phyloP scores from a whole-genome alignment of 2,329 filamentous ascomycete species.

The Paecilomyces variotii region DNA sequence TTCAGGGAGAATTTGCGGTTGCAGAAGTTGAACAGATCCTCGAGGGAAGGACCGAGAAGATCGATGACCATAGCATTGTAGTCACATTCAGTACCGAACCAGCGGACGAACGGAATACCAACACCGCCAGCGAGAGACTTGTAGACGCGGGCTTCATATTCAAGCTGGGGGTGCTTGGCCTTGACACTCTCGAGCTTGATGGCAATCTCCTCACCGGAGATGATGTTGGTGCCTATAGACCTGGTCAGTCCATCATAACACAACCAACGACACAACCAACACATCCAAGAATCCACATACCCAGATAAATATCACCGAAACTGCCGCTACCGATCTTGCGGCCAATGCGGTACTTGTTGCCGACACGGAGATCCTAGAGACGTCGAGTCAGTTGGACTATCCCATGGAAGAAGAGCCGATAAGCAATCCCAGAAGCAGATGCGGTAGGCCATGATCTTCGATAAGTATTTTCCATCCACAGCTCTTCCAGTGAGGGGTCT shows the following conservation, averaged over 20 bases:
- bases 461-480: background rate
- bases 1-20: slow-evolving; percentile 99
- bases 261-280: background rate
- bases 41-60: slow-evolving; percentile 86
- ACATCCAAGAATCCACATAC: slow-evolving; percentile 35
- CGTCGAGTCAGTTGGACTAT: slow-evolving; percentile 6
- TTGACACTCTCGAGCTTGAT: slow-evolving; percentile 99
- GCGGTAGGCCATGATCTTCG: background rate
- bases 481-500: background rate
- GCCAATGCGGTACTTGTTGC: slow-evolving; percentile 99
- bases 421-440: background rate
- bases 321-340: slow-evolving; percentile 97
- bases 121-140: slow-evolving; percentile 87
- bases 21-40: slow-evolving; percentile 99
- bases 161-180: slow-evolving; percentile 97
- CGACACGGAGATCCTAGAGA: slow-evolving; percentile 92
- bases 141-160: slow-evolving; percentile 93
- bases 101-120: slow-evolving; percentile 96
- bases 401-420: background rate
- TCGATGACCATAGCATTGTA: slow-evolving; percentile 99
- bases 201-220: slow-evolving; percentile 97
- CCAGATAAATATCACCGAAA: slow-evolving; percentile 96
- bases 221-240: slow-evolving; percentile 83
- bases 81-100: slow-evolving; percentile 99
- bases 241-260: slow-evolving; percentile 2